Base-by-base conservation (phyloP, 2,329 filamentous ascomycete species). In the Rutstroemia sp. region DNA sequence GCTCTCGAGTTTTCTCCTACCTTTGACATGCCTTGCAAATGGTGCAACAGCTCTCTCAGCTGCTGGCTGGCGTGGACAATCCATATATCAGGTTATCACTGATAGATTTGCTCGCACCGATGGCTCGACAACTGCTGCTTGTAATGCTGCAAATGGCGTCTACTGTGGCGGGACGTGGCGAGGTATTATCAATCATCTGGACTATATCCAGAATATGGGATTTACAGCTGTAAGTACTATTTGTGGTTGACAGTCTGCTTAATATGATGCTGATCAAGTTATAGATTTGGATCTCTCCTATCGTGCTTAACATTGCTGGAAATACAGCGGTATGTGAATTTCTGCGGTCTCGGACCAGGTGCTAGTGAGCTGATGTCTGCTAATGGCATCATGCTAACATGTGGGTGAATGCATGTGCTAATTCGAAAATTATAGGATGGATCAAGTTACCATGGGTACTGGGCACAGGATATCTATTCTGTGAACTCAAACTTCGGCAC, bases 401-500 rank as follows among this genome's bases (percentile, higher is more conserved):
- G 42, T 19, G n/a, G n/a, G 16, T 45, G 42, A 23, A 14, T 27
- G 12, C 4, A 34, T 34, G 39, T 9, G 42, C 41, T 52, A 42
- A 52, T 18, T 16, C 4, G 6, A 16, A 42, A 7, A 2, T 8
- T 18, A 23, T 25, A 55, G 27, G 70, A 73, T 49, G 73, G 73
- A 37, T 62, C 68, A 16, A 62, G 73, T 4, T 77, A 75, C 54
- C 74, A 77, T 61, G 75, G 75, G 5, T 77, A 76, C 61, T 77
- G 74, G 75, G 72, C 71, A 0, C 64, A 74, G 59, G 71, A 80
- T 59, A 67, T 80, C n/a, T 74, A 79, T 56, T 56, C 68, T 1
- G 60, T 80, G 46, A 80, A 80, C 62, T 64, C 69, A 2, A 74
- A 78, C 58, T 79, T 78, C 55, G 78, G 78, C 3, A 74, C 73